Base-by-base conservation (phyloP, 352 stramenopile genomes). In the Peronospora farinosa region DNA sequence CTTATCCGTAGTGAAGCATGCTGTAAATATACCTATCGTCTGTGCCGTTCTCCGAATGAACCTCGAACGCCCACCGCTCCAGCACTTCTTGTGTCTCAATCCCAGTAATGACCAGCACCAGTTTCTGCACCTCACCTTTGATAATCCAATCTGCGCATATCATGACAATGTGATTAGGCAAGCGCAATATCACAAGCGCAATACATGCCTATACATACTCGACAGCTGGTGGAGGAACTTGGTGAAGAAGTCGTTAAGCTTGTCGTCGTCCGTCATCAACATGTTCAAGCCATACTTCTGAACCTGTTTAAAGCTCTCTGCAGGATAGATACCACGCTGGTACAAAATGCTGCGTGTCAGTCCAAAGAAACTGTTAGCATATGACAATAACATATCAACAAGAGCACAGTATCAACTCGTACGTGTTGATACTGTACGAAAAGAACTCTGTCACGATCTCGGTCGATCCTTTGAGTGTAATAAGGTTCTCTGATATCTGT, bases 381-480 rank as follows among this genome's bases (percentile, higher is more conserved):
- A 48, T 15, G n/a, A 42, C 27, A 23, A 12, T 9, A 42, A 13
- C 0, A 12, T 41, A 4, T 27, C 23, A 9, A 41, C 13, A 1
- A 21, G n/a, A 23, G 27, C 5, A 40, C 17, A 51, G 43, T 41
- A 25, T 27, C 10, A n/a, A 13, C 43, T 19, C 45, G 30, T 65
- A 95, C 85, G 77, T 95, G 82, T 99, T 99, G 72, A 99, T 98
- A 49, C 90, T 92, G 60, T 97, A 98, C 48, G 96, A 97, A 81
- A 99, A 99, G 68, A 99, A 99, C 74, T 99, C 96, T 0, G 95
- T 97, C 40, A 99, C 96, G 38, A 99, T 97, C 60, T 98, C 94
- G 2, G 97, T 96, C 17, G 93, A 98, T 36, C 97, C 97, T 63
- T 97, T 98, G 13, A 99, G 74, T n/a, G 96, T 98, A 63, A 99